Evolutionary conservation across 2,329 filamentous ascomycete species (phyloP), one percentile per base, ranked within the genome.

Genomic region (Chalara sp.): DNA sequence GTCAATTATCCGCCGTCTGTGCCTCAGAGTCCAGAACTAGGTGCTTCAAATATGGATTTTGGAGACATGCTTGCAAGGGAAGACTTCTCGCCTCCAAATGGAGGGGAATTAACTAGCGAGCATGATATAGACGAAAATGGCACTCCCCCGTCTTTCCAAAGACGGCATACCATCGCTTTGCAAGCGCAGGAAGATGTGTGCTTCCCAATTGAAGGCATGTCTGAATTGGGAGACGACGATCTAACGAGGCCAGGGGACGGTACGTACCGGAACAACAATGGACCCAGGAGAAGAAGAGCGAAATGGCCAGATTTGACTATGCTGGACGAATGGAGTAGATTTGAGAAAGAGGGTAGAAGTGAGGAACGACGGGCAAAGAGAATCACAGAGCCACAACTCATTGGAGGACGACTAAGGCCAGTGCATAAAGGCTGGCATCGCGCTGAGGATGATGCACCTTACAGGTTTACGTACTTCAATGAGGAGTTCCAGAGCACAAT

Each of bases 391-490:
- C 93, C 93, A 7, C 84, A 96, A 63, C 81, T 97, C 59, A 85
- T 99, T 53, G 92, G 92, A 53, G 93, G 93, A 0, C 81, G 93
- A 49, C 72, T 99, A 43, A 83, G 93, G 5, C 90, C 91, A 10
- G 82, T 88, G 39, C 83, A 87, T 56, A 80, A 79, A 59, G 80
- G 80, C 11, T 99, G 92, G 92, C 92, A 89, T 66, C 81, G 86
- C 39, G 83, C 88, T 48, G 88, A 93, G 56, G 91, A 96, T 54
- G 92, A 96, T 57, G 83, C 86, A 0, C 93, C 93, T 0, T 97
- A 95, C 67, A 81, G 93, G 30, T 99, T 96, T 67, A 97, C 93
- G 0, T 99, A 99, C 68, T 99, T 99, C 76, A 97, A 97, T 67
- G 93, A 97, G 65, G 89, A 96, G 56, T 89, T 97, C 50, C 86